These are phyloP conservation scores for grape (Vitis vinifera) DNA, from an alignment of 164 flowering plant genomes.

Conservation along the genomic window ASM3070453v1 NC_081805.1:2565501-2566000, in stretches of 20 bases:
- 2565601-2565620: conserved; percentile 15
- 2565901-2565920: conserved; percentile 42
- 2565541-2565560: conserved; percentile 10
- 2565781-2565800: conserved; percentile 36
- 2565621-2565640: background rate
- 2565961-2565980: conserved; percentile 45
- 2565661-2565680: background rate
- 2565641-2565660: background rate
- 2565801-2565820: conserved; percentile 20
- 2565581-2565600: conserved; percentile 8
- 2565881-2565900: conserved; percentile 58
- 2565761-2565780: conserved; percentile 44
- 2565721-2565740: conserved; percentile 43
- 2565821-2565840: conserved; percentile 19
- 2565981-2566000: conserved; percentile 53
- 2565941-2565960: conserved; percentile 43
- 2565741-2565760: conserved; percentile 42
- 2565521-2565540: conserved; percentile 12
- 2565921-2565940: conserved; percentile 28
- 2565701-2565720: conserved; percentile 40
- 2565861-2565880: conserved; percentile 48
- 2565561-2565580: background rate
- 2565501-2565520: background rate
- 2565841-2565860: conserved; percentile 42
- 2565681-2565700: conserved; percentile 20